Evolutionary conservation across 208 protist species (phyloP).

Genomic region (Paratrypanosoma confusum): DNA sequence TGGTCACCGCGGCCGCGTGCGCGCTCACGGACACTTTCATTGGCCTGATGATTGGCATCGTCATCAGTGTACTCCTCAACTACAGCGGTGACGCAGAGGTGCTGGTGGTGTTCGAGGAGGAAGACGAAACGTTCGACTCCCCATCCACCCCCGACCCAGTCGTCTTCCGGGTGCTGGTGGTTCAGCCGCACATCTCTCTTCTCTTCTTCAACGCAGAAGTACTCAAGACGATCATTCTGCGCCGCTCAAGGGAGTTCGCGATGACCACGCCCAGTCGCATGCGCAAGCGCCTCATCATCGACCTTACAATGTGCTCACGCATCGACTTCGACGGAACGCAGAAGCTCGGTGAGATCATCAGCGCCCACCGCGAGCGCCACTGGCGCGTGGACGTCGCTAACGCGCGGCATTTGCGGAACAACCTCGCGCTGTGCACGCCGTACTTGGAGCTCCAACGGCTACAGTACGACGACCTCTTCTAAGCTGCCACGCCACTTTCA

Average conservation of each 20-base stretch:
- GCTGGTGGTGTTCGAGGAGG: slow-evolving; percentile 11
- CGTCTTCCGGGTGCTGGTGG: slow-evolving; percentile 15
- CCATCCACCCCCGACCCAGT: slow-evolving; percentile 10
- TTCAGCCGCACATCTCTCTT: slow-evolving; percentile 10
- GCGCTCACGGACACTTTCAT: slow-evolving; percentile 18
- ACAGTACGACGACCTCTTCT: slow-evolving; percentile 17
- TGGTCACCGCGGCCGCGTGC: slow-evolving; percentile 17
- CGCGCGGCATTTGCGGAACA: slow-evolving; percentile 14
- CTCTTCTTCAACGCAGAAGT: slow-evolving; percentile 14
- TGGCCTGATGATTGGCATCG: slow-evolving; percentile 14
- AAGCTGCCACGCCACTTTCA: too few relatives aligned
- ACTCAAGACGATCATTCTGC: slow-evolving; percentile 12
- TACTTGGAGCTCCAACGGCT: slow-evolving; percentile 15
- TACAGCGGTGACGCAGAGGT: slow-evolving; percentile 4
- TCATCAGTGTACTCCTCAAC: slow-evolving; percentile 16
- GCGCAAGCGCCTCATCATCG: slow-evolving; percentile 14
- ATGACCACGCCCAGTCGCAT: slow-evolving; percentile 7
- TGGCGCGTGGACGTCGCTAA: slow-evolving; percentile 18
- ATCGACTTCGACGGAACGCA: slow-evolving; percentile 23
- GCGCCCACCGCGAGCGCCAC: slow-evolving; percentile 10
- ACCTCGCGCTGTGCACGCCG: slow-evolving; percentile 12
- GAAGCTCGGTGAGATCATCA: slow-evolving; percentile 17
- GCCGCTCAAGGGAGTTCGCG: slow-evolving; percentile 8
- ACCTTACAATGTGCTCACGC: slow-evolving; percentile 11
- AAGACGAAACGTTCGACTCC: slow-evolving; percentile 15